These are phyloP conservation scores for Metrosideros polymorpha DNA, from an alignment of 441 rosid genomes.

Conservation along the genomic window DNA sequence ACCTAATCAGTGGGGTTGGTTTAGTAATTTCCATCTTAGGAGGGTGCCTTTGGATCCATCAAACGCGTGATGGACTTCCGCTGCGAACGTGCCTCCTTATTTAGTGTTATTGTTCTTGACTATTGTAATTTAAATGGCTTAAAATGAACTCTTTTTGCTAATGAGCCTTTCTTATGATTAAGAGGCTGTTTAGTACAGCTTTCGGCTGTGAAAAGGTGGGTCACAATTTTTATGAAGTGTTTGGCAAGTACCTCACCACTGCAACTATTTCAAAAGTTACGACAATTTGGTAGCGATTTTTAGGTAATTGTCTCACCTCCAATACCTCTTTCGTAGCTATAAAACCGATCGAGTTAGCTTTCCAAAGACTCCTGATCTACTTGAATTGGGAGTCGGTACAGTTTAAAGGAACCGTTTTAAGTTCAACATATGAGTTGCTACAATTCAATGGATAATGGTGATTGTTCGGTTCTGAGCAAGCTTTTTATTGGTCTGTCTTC, in stretches of 20 bases:
- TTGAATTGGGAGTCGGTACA: accelerated
- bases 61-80: too few relatives aligned
- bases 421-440: accelerated
- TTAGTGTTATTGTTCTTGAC: neutral
- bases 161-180: neutral
- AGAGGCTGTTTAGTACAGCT: neutral
- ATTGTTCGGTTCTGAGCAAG: neutral
- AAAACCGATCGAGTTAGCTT: neutral
- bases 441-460: neutral
- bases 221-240: neutral
- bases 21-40: neutral
- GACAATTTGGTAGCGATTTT: neutral
- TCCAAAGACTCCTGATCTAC: neutral
- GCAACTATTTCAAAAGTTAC: neutral
- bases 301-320: neutral
- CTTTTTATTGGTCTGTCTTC: neutral
- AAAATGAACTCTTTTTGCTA: neutral
- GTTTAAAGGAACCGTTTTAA: neutral
- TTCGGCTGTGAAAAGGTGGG: neutral
- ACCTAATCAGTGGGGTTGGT: neutral
- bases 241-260: neutral
- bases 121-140: neutral
- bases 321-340: neutral
- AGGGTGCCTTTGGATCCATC: too few relatives aligned
- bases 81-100: too few relatives aligned